These are phyloP conservation scores for Ganoderma sinense DNA, from an alignment of 1,284 basidiomycete species.

Conservation along the genomic window DNA sequence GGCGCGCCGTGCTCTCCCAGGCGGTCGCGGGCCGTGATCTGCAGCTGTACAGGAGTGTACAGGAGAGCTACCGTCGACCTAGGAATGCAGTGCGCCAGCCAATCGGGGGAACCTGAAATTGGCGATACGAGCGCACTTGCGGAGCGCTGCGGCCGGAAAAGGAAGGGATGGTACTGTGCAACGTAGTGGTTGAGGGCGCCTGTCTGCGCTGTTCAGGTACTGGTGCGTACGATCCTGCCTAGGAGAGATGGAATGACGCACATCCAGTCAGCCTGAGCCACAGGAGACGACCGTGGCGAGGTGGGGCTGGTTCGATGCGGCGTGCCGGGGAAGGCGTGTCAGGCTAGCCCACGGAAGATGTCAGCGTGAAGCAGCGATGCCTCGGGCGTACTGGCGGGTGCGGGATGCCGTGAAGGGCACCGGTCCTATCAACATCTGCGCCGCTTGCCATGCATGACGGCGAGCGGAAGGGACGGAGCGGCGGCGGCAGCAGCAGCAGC, in stretches of 20 bases:
- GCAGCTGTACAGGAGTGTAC: not conserved
- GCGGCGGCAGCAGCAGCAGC: not conserved
- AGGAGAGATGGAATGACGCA: not conserved
- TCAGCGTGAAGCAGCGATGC: not conserved
- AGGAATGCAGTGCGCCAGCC: not conserved
- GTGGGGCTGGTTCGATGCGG: not conserved
- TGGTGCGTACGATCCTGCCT: not conserved
- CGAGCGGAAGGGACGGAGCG: not conserved
- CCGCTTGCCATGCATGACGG: not conserved
- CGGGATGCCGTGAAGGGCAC: not conserved
- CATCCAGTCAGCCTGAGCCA: not conserved
- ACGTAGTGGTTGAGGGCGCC: not conserved
- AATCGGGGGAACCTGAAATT: not conserved
- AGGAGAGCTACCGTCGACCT: not conserved
- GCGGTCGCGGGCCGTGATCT: constrained; percentile 1
- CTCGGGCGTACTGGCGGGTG: not conserved
- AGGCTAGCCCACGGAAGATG: not conserved
- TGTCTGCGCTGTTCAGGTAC: not conserved
- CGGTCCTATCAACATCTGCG: not conserved
- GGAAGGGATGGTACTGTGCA: not conserved
- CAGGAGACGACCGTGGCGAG: not conserved
- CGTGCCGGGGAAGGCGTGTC: not conserved
- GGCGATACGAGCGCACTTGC: not conserved
- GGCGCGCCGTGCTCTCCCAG: not conserved
- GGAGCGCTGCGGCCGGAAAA: not conserved